Evolutionary conservation across 202 grass and related monocot genomes (phyloP), one percentile per base, ranked within the genome.

Genomic region (Miscanthus sacchariflorus): DNA sequence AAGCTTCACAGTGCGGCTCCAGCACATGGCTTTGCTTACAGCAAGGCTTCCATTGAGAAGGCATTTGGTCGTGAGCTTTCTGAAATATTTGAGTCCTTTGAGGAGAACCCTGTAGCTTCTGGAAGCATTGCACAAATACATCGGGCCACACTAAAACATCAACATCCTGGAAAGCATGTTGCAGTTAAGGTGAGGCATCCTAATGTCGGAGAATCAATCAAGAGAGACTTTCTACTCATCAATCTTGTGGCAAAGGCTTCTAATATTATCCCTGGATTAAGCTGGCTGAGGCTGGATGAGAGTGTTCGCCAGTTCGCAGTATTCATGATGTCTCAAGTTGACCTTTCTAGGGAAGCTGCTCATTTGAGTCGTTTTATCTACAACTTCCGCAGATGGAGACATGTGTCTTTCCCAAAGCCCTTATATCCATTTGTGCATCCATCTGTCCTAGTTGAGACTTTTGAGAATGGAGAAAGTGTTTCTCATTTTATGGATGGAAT

Each of bases 51-150:
- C 48, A 88, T 98, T 52, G 94, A 98, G 88, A 98, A 95, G 78
- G 93, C 96, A 84, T 98, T 98, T 54, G 92, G 92, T 12, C 88
- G 70, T 63, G 78, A 95, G 76, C 86, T 98, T 78, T 68, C 83
- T 81, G 96, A 98, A 76, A 89, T 98, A 89, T 98, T 98, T 70
- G 94, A 93, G 23, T 85, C 86, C 71, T 98, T 98, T 87, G 96
- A 98, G 35, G 96, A 98, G 89, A 78, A 70, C 30, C 96, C 96
- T 81, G 94, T 98, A 89, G 96, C 96, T 87, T 98, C 96, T 28
- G 94, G 96, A 65, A 98, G 96, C 73, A 96, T 98, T 86, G 96
- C 96, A n/a, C 96, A 98, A 83, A 88, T 98, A 75, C 96, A 98
- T 86, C 92, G 92, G 19, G 96, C 96, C 88, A 90, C 89, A 50